Evolutionary conservation across 2,329 filamentous ascomycete species (phyloP).

Genomic region (Fusarium tupiense): DNA sequence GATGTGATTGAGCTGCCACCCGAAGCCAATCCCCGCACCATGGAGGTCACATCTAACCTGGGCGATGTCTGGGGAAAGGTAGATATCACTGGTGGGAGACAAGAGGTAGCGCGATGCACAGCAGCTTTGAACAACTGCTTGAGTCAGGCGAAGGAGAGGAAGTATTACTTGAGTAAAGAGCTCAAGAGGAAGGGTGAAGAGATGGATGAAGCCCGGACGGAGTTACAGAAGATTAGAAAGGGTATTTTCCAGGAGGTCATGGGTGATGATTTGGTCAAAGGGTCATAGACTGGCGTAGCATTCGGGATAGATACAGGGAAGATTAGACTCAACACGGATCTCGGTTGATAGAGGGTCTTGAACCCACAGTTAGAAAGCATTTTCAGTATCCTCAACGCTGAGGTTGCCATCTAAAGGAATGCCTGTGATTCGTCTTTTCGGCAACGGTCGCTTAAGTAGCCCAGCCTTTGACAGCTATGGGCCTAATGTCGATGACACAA

Average conservation of each 20-base stretch:
- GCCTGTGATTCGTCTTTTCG: constrained; percentile 18
- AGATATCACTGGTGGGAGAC: constrained; percentile 57
- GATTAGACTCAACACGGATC: neutral
- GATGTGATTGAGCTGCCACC: constrained; percentile 40
- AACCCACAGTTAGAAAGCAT: neutral
- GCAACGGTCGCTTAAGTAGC: constrained; percentile 17
- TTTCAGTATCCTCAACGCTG: neutral
- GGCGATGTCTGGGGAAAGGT: constrained; percentile 62
- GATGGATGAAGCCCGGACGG: constrained; percentile 48
- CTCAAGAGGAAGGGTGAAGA: constrained; percentile 43
- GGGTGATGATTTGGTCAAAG: constrained; percentile 8
- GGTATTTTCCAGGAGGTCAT: constrained; percentile 45
- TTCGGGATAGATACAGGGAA: neutral
- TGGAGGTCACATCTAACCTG: constrained; percentile 47
- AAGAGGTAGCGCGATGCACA: constrained; percentile 49
- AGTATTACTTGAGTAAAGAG: constrained; percentile 45
- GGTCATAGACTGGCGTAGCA: neutral
- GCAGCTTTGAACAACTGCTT: constrained; percentile 47
- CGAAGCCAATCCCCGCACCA: constrained; percentile 55
- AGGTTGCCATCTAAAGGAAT: neutral
- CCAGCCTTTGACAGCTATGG: constrained; percentile 3
- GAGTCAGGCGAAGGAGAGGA: constrained; percentile 45
- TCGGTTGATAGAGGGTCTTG: neutral
- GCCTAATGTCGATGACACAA: neutral
- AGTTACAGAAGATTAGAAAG: constrained; percentile 57